Percentiles rank a stretch among this genome's conserved stretches.
phyloP scores from a whole-genome alignment of 257 asterid species.

The Jasminum sambac region DNA sequence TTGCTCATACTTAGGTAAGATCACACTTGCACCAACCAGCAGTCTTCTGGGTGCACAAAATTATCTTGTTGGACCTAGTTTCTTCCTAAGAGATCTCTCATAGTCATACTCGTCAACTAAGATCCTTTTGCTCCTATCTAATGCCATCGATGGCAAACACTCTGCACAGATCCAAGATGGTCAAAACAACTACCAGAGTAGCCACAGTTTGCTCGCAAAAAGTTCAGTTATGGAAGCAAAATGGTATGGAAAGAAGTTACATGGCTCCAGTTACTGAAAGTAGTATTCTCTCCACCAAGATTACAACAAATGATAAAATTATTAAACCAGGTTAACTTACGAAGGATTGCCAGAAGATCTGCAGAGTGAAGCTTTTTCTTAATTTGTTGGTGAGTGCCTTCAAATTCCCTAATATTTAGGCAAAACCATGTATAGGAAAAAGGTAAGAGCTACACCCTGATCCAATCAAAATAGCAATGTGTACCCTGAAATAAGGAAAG shows the following conservation, averaged over 20 bases:
- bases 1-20: not conserved
- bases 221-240: constrained; percentile 13
- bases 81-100: constrained; percentile 6
- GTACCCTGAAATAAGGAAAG: constrained; percentile 20
- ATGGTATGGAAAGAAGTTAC: constrained; percentile 15
- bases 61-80: constrained; percentile 12
- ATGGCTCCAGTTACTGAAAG: not conserved
- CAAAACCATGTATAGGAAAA: constrained; percentile 18
- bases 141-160: constrained; percentile 2
- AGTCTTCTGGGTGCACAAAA: constrained; percentile 1
- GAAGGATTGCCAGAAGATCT: constrained; percentile 62
- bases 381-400: constrained; percentile 66
- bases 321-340: constrained; percentile 55
- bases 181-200: constrained; percentile 15
- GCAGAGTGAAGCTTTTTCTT: constrained; percentile 54
- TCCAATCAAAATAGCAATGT: constrained; percentile 14
- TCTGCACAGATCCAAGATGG: not conserved
- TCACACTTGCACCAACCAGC: constrained; percentile 5
- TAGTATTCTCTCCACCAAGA: not conserved
- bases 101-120: constrained; percentile 14
- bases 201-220: constrained; percentile 14
- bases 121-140: constrained; percentile 7
- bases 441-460: constrained; percentile 8
- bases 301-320: constrained; percentile 17
- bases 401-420: constrained; percentile 68